Conservation (phyloP, 495 filamentous ascomycete species). For the Xylaria palmicola region DNA sequence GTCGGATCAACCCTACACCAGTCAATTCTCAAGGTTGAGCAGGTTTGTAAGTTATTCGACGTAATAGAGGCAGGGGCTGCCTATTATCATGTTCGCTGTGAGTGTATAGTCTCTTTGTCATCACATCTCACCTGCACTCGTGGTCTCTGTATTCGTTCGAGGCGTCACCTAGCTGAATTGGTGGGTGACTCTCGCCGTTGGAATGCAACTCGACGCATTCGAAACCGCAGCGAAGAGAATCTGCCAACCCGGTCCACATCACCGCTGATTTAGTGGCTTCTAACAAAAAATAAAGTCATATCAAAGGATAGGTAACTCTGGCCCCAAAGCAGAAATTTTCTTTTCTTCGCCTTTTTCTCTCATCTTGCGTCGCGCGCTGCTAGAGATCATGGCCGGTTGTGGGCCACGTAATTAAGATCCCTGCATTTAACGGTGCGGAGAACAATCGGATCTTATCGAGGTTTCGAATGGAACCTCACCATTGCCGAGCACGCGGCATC, state of each 20-base stretch:
- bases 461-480: not conserved
- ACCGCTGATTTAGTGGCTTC: too few relatives aligned
- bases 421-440: not conserved
- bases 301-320: not conserved
- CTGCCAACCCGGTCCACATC: too few relatives aligned
- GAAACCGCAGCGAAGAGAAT: not conserved
- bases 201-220: not conserved
- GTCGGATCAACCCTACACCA: not conserved
- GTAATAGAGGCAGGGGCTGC: too few relatives aligned
- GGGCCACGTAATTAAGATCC: constrained; percentile 5
- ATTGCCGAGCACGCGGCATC: not conserved
- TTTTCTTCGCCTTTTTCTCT: not conserved
- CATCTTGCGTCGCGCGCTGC: not conserved
- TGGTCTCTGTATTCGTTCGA: too few relatives aligned
- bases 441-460: not conserved
- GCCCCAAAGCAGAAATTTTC: not conserved
- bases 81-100: too few relatives aligned
- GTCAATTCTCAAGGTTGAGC: too few relatives aligned
- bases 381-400: not conserved
- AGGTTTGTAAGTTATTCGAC: too few relatives aligned
- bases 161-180: not conserved
- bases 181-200: not conserved
- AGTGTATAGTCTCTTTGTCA: too few relatives aligned
- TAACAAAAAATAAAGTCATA: too few relatives aligned
- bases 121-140: too few relatives aligned